Conservation (phyloP, 2,329 filamentous ascomycete genomes). For the Clonostachys solani region DNA sequence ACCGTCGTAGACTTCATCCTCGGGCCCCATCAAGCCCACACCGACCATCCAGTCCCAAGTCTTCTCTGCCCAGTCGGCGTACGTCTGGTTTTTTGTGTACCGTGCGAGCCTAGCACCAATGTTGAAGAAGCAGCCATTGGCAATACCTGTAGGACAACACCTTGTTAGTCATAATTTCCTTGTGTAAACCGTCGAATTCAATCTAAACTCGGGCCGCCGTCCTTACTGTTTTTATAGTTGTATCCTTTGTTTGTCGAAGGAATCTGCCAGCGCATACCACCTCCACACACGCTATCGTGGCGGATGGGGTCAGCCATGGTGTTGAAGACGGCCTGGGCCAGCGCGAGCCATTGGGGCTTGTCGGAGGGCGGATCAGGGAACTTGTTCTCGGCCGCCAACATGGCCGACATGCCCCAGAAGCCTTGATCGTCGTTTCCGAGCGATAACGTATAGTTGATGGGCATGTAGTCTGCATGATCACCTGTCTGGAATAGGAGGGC, state of each 20-base stretch:
- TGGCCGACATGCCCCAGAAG: constrained; percentile 64
- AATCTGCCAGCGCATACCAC: constrained; percentile 74
- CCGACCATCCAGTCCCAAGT: constrained; percentile 57
- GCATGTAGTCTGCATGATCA: constrained; percentile 50
- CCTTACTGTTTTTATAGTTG: constrained; percentile 63
- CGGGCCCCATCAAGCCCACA: constrained; percentile 54
- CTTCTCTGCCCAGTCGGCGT: constrained; percentile 58
- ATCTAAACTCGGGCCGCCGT: constrained; percentile 39
- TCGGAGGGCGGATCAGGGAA: constrained; percentile 49
- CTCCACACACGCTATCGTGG: constrained; percentile 50
- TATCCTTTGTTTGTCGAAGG: constrained; percentile 71
- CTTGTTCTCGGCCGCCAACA: constrained; percentile 52
- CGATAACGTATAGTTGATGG: constrained; percentile 43
- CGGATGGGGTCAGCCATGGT: constrained; percentile 49
- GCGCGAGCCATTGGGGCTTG: constrained; percentile 47
- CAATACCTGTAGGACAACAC: constrained; percentile 31
- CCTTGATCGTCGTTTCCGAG: constrained; percentile 63
- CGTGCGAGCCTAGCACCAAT: constrained; percentile 65
- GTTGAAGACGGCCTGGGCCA: constrained; percentile 63
- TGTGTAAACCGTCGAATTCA: not conserved
- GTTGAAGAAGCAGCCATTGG: constrained; percentile 61
- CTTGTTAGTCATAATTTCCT: not conserved
- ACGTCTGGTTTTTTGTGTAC: constrained; percentile 64
- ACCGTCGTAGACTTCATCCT: constrained; percentile 59
- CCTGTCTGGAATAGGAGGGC: constrained; percentile 50